Evolutionary conservation across 306 rosid species (phyloP).

Genomic region (Malus sieversii): DNA sequence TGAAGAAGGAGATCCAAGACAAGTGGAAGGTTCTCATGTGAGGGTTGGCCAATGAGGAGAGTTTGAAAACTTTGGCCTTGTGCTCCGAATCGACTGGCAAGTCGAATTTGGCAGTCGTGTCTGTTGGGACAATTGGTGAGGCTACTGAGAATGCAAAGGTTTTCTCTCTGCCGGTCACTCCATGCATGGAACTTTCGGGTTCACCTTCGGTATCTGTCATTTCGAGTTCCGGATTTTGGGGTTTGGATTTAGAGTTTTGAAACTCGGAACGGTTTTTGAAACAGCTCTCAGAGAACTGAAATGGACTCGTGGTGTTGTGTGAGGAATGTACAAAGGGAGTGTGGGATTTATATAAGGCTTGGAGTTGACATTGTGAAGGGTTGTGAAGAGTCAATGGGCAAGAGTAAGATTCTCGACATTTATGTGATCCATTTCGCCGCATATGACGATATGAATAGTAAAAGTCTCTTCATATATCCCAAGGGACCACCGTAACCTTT

Average conservation of each 20-base stretch:
- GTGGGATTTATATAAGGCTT: conserved; percentile 35
- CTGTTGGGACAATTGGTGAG: conserved; percentile 65
- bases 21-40: conserved; percentile 98
- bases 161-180: conserved; percentile 78
- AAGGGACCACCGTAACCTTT: conserved; percentile 45
- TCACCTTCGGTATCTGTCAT: conserved; percentile 49
- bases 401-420: neutral
- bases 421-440: conserved; percentile 46
- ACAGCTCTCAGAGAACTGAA: neutral
- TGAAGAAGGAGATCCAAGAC: conserved; percentile 88
- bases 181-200: conserved; percentile 97
- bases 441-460: conserved; percentile 17
- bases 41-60: conserved; percentile 70
- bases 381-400: conserved; percentile 20
- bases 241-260: neutral
- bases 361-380: conserved; percentile 36
- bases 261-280: neutral
- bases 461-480: conserved; percentile 46
- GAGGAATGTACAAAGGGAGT: neutral
- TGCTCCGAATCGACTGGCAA: conserved; percentile 81
- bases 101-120: conserved; percentile 55
- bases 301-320: neutral
- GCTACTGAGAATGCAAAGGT: conserved; percentile 54
- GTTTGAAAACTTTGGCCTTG: conserved; percentile 63
- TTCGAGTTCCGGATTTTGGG: neutral